These are phyloP conservation scores for Hortaea sp. DNA, from an alignment of 2,329 filamentous ascomycete genomes.

Conservation along the genomic window DNA sequence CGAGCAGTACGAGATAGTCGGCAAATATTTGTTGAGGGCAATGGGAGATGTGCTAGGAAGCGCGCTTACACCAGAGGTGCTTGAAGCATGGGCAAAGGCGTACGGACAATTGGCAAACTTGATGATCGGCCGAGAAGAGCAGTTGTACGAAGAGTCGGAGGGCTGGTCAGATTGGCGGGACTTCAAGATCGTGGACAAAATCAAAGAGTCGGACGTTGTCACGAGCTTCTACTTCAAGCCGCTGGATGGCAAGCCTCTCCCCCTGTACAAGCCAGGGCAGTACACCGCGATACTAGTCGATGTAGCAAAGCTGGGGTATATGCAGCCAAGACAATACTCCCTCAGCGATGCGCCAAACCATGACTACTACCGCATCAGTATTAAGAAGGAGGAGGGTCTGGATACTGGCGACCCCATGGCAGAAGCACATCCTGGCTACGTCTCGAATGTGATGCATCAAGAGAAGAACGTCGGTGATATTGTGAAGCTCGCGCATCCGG, in stretches of 20 bases:
- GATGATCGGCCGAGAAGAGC: conserved; percentile 56
- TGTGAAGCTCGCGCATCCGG: conserved; percentile 57
- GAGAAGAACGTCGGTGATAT: conserved; percentile 50
- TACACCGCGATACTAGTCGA: conserved; percentile 56
- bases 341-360: conserved; percentile 54
- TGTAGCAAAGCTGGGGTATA: conserved; percentile 49
- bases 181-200: conserved; percentile 56
- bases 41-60: conserved; percentile 58
- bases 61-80: conserved; percentile 54
- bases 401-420: conserved; percentile 36
- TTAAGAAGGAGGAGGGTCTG: conserved; percentile 60
- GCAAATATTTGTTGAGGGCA: conserved; percentile 56
- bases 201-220: conserved; percentile 57
- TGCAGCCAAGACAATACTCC: conserved; percentile 63
- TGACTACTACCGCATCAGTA: conserved; percentile 58
- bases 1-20: conserved; percentile 62
- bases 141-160: conserved; percentile 52
- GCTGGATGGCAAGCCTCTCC: conserved; percentile 50
- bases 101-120: conserved; percentile 66
- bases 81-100: conserved; percentile 59
- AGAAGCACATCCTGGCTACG: conserved; percentile 48
- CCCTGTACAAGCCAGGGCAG: conserved; percentile 58
- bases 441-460: conserved; percentile 62
- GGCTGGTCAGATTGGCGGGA: conserved; percentile 58
- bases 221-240: conserved; percentile 62